Base-by-base conservation (phyloP, 2,329 filamentous ascomycete species). In the Xylariaceae sp. region DNA sequence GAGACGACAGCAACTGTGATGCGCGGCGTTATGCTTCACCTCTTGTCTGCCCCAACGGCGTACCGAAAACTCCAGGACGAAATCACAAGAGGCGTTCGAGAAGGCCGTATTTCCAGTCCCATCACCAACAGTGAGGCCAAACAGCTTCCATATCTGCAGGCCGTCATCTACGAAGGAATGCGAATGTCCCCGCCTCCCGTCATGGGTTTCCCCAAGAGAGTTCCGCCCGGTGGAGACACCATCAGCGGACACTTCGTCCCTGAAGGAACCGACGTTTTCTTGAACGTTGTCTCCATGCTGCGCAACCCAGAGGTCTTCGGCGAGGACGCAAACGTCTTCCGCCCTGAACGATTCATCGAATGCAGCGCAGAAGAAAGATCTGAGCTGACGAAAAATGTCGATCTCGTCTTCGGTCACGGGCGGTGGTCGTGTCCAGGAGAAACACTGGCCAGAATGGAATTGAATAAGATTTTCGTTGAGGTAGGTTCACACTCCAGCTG, bases 111-210 rank as follows among this genome's bases (percentile, higher is more conserved):
- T n/a, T 64, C 62, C 29, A 57, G 44, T 7, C 64, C 64, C 6
- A 62, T 65, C 30, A 62, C 48, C 6, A 60, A 64, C 29, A 60
- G 60, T 6, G 60, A 65, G 52, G 60, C 62, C 6, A 64, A 57
- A 43, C 51, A 44, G 12, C 59, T 65, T 31, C 61, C 64, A 1
- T 66, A 65, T 52, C 56, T 65, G 11, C 64, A 65, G 64, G 64
- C 64, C 27, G 59, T 66, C 3, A 62, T 66, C 41, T 50, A 60
- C n/a, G 64, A 66, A 56, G 63, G 64, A 2, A 34, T 66, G 5
- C 57, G 63, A 39, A 64, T 65, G 59, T 50, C 62, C 9, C 61
- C 64, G 2, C 61, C 64, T 1, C 54, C 54, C 1, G 57, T 57
- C 32, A 58, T 49, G 0, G 62, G 62, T 1, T 64, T 66, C 19